A percentile compares a stretch with the other conserved stretches of the same genome.
Conservation (phyloP, 164 flowering plant species). For the Magnolia sinica region DNA sequence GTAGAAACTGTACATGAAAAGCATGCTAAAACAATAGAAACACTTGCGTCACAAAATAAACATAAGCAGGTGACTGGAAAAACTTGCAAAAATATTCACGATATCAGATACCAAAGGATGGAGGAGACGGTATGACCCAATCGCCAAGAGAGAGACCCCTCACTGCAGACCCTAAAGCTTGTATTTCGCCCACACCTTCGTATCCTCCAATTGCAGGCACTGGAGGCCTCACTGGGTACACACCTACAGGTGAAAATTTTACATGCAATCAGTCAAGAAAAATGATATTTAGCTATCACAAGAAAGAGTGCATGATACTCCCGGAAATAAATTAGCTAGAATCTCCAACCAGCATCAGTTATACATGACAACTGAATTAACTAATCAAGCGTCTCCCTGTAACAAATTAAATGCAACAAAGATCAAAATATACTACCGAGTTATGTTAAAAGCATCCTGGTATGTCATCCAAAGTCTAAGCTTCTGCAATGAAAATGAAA, state of each 20-base stretch:
- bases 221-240: slow-evolving; percentile 86
- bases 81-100: not conserved
- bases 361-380: not conserved
- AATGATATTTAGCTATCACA: not conserved
- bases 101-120: slow-evolving; percentile 57
- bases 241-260: slow-evolving; percentile 42
- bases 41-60: not conserved
- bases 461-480: not conserved
- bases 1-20: not conserved
- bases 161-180: slow-evolving; percentile 70
- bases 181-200: slow-evolving; percentile 93
- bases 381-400: not conserved
- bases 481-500: not conserved
- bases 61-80: not conserved
- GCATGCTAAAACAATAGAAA: not conserved
- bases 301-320: not conserved
- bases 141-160: slow-evolving; percentile 73
- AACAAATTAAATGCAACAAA: not conserved
- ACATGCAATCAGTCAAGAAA: not conserved
- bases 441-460: not conserved
- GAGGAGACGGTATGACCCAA: slow-evolving; percentile 90
- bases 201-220: slow-evolving; percentile 94
- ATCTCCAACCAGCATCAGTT: not conserved
- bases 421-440: too few relatives aligned
- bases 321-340: not conserved